Conservation (phyloP, 2,329 filamentous ascomycete species). For the Botrytis paeoniae region DNA sequence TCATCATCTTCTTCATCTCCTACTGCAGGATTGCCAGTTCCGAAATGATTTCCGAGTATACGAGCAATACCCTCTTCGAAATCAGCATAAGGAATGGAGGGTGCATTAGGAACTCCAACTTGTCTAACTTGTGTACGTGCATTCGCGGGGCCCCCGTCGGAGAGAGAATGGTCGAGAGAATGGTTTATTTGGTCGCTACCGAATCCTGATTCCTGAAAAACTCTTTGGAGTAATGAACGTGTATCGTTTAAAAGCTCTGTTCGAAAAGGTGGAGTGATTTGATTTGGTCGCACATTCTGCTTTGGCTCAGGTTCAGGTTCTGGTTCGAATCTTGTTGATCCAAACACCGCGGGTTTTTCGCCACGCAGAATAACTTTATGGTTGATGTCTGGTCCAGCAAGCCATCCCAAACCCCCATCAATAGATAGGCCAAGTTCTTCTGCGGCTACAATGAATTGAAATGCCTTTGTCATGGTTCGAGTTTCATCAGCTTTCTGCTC, state of each 20-base stretch:
- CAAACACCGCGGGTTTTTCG: slow-evolving; percentile 46
- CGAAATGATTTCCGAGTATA: not conserved
- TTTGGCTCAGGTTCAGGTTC: slow-evolving; percentile 36
- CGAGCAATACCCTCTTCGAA: slow-evolving; percentile 6
- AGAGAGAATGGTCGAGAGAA: not conserved
- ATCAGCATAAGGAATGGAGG: not conserved
- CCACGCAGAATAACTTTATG: slow-evolving; percentile 44
- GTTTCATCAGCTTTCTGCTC: slow-evolving; percentile 64
- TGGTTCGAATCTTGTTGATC: slow-evolving; percentile 39
- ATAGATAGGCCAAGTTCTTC: slow-evolving; percentile 65
- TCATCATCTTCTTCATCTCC: not conserved
- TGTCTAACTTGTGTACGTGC: slow-evolving; percentile 17
- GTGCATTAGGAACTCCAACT: not conserved
- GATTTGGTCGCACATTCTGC: not conserved
- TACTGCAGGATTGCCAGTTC: not conserved
- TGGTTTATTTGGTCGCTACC: slow-evolving; percentile 24
- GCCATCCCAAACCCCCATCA: slow-evolving; percentile 65
- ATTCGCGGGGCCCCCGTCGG: slow-evolving; percentile 9
- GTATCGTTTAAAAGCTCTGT: not conserved
- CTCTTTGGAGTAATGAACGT: slow-evolving; percentile 22
- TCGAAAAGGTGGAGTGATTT: not conserved
- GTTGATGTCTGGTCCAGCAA: slow-evolving; percentile 58
- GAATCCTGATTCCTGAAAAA: slow-evolving; percentile 34
- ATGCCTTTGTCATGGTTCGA: slow-evolving; percentile 57
- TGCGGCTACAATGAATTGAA: slow-evolving; percentile 54